Conservation (phyloP, 1,284 basidiomycete species). For the Laetiporus sulphureus region DNA sequence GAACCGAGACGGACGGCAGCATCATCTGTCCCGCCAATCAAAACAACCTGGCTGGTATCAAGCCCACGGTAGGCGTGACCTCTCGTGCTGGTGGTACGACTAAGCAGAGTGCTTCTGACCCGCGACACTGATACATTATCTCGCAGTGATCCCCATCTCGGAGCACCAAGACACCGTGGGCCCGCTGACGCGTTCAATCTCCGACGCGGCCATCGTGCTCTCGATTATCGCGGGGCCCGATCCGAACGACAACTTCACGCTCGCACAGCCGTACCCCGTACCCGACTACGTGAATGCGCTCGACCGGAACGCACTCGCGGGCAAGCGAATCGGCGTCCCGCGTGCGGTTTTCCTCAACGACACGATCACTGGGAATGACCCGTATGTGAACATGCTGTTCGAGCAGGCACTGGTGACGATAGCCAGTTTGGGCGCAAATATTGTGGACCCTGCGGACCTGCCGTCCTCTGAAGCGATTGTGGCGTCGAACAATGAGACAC, state of each 20-base stretch:
- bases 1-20: constrained; percentile 57
- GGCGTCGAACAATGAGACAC: constrained; percentile 43
- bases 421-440: constrained; percentile 44
- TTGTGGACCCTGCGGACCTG: constrained; percentile 58
- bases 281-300: constrained; percentile 52
- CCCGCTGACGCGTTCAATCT: constrained; percentile 50
- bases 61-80: constrained; percentile 55
- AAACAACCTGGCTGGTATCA: constrained; percentile 43
- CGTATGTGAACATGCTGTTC: constrained; percentile 39
- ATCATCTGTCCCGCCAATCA: constrained; percentile 37
- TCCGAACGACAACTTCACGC: constrained; percentile 53
- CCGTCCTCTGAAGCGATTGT: constrained; percentile 49
- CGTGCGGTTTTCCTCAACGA: constrained; percentile 36
- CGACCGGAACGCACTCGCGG: constrained; percentile 39
- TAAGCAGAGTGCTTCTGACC: not conserved
- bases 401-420: constrained; percentile 43
- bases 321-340: constrained; percentile 58
- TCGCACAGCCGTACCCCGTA: constrained; percentile 45
- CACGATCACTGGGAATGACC: constrained; percentile 35
- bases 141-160: constrained; percentile 53
- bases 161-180: constrained; percentile 60
- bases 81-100: constrained; percentile 52
- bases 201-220: constrained; percentile 55
- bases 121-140: not conserved
- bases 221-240: constrained; percentile 55